These are phyloP conservation scores for Apiospora hydei DNA, from an alignment of 2,329 filamentous ascomycete species.

Conservation along the genomic window DNA sequence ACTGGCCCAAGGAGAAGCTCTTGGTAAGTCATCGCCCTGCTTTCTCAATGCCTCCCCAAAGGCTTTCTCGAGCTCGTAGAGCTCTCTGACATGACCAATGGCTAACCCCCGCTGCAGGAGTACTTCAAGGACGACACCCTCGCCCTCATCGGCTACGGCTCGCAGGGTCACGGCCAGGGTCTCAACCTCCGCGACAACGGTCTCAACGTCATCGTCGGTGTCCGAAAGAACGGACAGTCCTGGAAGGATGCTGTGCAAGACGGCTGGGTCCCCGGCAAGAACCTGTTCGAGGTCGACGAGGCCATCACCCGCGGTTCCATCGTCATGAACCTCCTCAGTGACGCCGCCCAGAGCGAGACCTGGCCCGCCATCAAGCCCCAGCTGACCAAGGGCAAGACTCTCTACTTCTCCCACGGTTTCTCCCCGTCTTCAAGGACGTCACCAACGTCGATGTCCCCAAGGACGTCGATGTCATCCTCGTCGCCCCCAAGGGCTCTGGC, in stretches of 20 bases:
- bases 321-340: conserved; percentile 98
- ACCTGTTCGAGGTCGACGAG: conserved; percentile 98
- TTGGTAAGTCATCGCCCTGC: conserved; percentile 67
- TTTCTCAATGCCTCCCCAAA: background rate
- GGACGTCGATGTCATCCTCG: conserved; percentile 98
- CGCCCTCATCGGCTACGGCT: conserved; percentile 97
- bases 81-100: conserved; percentile 31
- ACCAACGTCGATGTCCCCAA: conserved; percentile 97
- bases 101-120: conserved; percentile 62
- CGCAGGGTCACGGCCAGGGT: conserved; percentile 98
- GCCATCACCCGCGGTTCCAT: conserved; percentile 93
- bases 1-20: conserved; percentile 99
- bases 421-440: conserved; percentile 98
- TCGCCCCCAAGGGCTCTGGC: conserved; percentile 98
- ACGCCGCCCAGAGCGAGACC: conserved; percentile 98
- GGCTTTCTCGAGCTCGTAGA: background rate
- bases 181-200: conserved; percentile 99
- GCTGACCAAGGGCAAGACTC: conserved; percentile 98
- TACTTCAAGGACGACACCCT: conserved; percentile 99
- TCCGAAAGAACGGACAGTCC: conserved; percentile 96
- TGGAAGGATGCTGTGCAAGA: conserved; percentile 98
- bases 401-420: conserved; percentile 99
- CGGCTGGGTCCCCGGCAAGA: conserved; percentile 98
- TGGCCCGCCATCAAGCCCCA: conserved; percentile 99
- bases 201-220: conserved; percentile 98